Percentiles rank a stretch among this genome's conserved stretches.
Conservation (phyloP, 2,329 filamentous ascomycete genomes). For the Colletotrichum sojae region DNA sequence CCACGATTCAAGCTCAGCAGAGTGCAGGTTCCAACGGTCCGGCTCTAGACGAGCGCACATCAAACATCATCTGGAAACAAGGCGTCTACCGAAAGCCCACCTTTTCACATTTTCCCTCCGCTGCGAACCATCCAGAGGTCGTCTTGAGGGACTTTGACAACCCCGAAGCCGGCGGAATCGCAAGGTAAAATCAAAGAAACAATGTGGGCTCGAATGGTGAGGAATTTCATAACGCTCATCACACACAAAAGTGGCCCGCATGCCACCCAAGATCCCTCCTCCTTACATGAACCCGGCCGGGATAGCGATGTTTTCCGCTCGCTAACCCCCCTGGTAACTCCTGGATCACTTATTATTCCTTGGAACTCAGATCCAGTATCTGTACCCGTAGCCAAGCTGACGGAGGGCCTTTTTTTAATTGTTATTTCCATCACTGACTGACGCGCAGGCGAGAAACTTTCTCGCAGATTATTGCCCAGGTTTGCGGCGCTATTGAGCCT, state of each 20-base stretch:
- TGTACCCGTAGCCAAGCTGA: background rate
- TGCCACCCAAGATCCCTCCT: constrained; percentile 5
- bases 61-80: constrained; percentile 38
- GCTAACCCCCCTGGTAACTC: background rate
- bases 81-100: constrained; percentile 18
- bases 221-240: constrained; percentile 3
- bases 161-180: background rate
- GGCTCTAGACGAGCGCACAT: constrained; percentile 36
- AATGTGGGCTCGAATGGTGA: constrained; percentile 11
- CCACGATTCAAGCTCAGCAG: constrained; percentile 31
- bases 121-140: background rate
- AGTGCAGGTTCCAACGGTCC: constrained; percentile 14
- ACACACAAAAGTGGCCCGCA: constrained; percentile 8
- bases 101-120: constrained; percentile 15
- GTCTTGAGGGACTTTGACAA: background rate
- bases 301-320: constrained; percentile 1
- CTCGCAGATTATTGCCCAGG: constrained; percentile 1
- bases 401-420: background rate
- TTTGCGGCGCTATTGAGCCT: constrained; percentile 1
- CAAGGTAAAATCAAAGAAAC: constrained; percentile 15
- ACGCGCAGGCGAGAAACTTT: background rate
- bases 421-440: too few relatives aligned
- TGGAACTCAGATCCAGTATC: background rate
- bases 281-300: background rate
- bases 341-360: background rate